Evolutionary conservation across 2,329 filamentous ascomycete species (phyloP), one percentile per base, ranked within the genome.

Genomic region (Fusarium penzigii): DNA sequence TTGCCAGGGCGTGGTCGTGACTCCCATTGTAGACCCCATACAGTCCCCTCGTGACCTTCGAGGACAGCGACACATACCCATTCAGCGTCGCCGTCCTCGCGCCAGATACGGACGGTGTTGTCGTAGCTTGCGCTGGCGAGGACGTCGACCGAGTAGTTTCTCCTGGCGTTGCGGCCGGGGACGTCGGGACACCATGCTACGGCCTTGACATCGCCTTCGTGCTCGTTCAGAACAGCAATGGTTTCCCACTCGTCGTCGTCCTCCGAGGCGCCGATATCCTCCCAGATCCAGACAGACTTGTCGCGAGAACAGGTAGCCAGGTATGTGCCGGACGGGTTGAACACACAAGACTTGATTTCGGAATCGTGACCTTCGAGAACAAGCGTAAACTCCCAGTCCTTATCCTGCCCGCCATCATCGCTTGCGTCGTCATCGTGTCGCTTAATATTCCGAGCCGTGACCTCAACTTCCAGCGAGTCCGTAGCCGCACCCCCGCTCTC

Each of bases 211-310:
- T 99, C 94, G 17, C 90, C 92, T 43, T 92, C 89, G 70, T 99
- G 94, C 73, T 97, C 94, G 72, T 90, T 91, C 65, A 97, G 80
- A 48, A 97, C 93, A 0, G 93, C 94, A 14, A 97, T 86, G 2
- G 94, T 97, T 79, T 99, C 94, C 77, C 92, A 97, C 69, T 97
- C 94, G 70, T 96, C 93, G 49, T 96, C 92, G 14, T 87, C 89
- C 61, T 89, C 87, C 49, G 76, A 75, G 9, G 75, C 74, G 39
- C 83, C 83, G 48, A 97, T 83, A 70, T 97, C 94, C 73, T 99
- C 94, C 94, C 94, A 99, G 64, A 99, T 90, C 94, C 94, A 99
- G 16, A 97, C 90, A 14, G 85, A 89, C 76, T 97, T 97, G 70
- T 99, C 94, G 44, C 94, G 83, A 48, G 86, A 89, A 72, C 92